Percentiles rank a stretch among this genome's conserved stretches.
These are phyloP conservation scores for Kernera saxatilis DNA, from an alignment of 345 rosid species.

Conservation along the genomic window DNA sequence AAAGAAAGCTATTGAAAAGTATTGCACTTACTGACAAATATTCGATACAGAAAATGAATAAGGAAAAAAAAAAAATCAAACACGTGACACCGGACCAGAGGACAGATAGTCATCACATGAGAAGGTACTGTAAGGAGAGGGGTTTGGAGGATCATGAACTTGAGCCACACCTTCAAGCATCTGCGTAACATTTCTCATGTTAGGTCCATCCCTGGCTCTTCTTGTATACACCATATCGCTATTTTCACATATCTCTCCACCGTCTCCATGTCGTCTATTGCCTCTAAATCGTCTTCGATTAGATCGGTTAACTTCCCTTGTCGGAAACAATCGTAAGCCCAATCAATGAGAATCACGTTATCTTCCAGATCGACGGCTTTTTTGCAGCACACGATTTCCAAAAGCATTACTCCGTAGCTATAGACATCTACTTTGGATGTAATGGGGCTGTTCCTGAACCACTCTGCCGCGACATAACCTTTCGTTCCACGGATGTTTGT, in stretches of 20 bases:
- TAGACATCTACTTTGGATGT: slow-evolving; percentile 34
- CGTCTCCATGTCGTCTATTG: slow-evolving; percentile 25
- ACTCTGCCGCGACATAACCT: slow-evolving; percentile 45
- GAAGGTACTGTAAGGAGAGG: neutral
- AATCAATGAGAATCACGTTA: slow-evolving; percentile 24
- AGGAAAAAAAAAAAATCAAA: neutral
- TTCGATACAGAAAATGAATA: neutral
- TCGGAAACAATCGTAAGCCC: slow-evolving; percentile 45
- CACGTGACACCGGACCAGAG: neutral
- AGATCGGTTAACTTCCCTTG: slow-evolving; percentile 23
- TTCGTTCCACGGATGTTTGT: slow-evolving; percentile 38
- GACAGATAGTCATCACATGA: neutral
- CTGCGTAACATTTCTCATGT: slow-evolving; percentile 38
- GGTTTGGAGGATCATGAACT: slow-evolving; percentile 30
- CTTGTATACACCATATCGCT: slow-evolving; percentile 58
- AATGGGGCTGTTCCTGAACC: slow-evolving; percentile 40
- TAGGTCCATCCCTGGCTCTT: slow-evolving; percentile 42
- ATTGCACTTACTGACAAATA: neutral
- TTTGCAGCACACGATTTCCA: slow-evolving; percentile 33
- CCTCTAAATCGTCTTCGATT: slow-evolving; percentile 40
- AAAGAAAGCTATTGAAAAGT: neutral
- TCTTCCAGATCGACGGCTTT: slow-evolving; percentile 23
- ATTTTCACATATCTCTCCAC: slow-evolving; percentile 43
- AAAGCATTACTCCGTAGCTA: slow-evolving; percentile 34
- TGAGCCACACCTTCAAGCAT: slow-evolving; percentile 40